Evolutionary conservation across 768 basidiomycete species (phyloP), one percentile per base, ranked within the genome.

Genomic region (Sistotremastrum suecicum): DNA sequence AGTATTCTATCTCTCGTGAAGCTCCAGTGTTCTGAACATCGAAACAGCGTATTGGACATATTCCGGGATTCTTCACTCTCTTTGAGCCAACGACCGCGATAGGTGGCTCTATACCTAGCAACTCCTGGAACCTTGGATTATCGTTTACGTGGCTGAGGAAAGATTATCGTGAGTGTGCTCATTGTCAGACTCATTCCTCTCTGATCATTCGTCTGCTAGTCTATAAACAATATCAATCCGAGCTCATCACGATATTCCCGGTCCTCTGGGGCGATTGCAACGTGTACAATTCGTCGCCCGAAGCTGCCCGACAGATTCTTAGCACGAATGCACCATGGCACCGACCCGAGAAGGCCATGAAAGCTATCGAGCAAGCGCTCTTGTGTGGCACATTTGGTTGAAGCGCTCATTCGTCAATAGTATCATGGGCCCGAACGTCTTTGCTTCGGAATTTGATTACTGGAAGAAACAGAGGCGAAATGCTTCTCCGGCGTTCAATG

Each of bases 401-500:
- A 39, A 31, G 33, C 20, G 20, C 20, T 20, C 20, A 20, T 20
- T 20, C 20, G 20, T 20, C 20, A 20, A 20, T 32, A 50, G 46
- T 30, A 28, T 47, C 12, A 39, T 50, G 42, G 51, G 51, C 31
- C 5, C 29, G 2, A 50, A 48, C 35, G 33, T 52, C 9, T 35
- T 52, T 5, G 31, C 49, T 7, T 33, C 37, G 28, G 45, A 50
- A 20, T 41, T 40, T 4, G 49, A 50, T 12, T 7, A 38, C 10
- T 52, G 51, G 51, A 47, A 46, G 39, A 43, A 37, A 38, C 51
- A 52, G 31, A 43, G 51, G 39, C 31, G 50, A 41, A 49, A 50
- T 32, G 43, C 51, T n/a, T 34, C 49, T 3, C 51, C 51, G 28
- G 49, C 45, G 6, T 52, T 52, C 36, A 44, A 46, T 31, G 45